Conservation (phyloP, 2,329 filamentous ascomycete species). For the Aureobasidium sp. region DNA sequence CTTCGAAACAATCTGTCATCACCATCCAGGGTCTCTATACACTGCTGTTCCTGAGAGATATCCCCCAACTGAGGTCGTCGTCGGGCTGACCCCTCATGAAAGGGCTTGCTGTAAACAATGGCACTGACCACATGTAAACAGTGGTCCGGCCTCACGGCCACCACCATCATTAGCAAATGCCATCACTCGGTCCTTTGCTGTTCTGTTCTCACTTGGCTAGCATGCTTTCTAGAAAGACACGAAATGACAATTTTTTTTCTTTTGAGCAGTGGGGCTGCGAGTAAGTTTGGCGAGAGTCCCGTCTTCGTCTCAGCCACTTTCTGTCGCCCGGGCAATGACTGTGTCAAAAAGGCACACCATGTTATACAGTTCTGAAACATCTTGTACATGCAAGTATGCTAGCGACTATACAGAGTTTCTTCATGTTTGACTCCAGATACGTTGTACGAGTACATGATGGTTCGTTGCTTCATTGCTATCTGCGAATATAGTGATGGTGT, state of each 20-base stretch:
- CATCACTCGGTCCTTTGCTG: neutral
- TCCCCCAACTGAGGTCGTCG: neutral
- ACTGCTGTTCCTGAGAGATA: neutral
- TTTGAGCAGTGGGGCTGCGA: slow-evolving; percentile 3
- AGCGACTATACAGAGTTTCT: neutral
- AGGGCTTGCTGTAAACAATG: neutral
- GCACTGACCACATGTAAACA: slow-evolving; percentile 9
- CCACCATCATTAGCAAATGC: slow-evolving; percentile 8
- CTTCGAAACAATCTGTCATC: neutral
- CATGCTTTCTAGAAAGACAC: neutral
- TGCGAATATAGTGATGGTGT: neutral
- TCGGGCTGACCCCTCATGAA: neutral
- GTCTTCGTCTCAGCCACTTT: slow-evolving; percentile 1
- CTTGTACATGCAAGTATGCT: neutral
- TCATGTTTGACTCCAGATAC: neutral
- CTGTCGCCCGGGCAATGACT: neutral
- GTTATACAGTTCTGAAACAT: neutral
- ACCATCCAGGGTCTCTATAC: neutral
- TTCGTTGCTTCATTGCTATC: slow-evolving; percentile 10
- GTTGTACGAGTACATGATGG: neutral
- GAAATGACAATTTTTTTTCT: neutral
- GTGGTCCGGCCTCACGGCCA: neutral
- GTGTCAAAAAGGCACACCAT: neutral
- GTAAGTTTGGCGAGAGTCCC: neutral
- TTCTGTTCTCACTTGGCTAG: neutral